Conservation (phyloP, 2,329 filamentous ascomycete species). For the Coniosporium tulheliwenetii region DNA sequence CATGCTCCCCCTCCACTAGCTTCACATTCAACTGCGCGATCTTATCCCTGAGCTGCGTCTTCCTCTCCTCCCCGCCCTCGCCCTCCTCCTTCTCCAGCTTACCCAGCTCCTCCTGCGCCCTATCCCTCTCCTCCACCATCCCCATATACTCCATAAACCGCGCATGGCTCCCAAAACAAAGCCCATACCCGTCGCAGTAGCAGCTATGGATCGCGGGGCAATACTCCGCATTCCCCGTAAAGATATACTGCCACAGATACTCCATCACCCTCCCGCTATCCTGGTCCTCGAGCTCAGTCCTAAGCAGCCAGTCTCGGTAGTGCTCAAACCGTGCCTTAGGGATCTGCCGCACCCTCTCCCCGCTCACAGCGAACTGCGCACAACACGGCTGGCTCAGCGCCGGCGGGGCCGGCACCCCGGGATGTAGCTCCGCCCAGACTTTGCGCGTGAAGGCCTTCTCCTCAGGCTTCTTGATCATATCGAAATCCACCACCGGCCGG, state of each 20-base stretch:
- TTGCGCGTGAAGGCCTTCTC: slow-evolving; percentile 10
- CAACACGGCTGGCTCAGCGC: slow-evolving; percentile 36
- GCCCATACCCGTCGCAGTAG: slow-evolving; percentile 51
- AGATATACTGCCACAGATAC: slow-evolving; percentile 40
- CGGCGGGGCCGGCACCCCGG: slow-evolving; percentile 21
- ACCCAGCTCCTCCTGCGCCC: slow-evolving; percentile 1
- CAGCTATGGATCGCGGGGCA: slow-evolving; percentile 47
- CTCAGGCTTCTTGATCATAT: slow-evolving; percentile 32
- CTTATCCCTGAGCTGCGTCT: slow-evolving; percentile 33
- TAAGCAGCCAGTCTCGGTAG: slow-evolving; percentile 32
- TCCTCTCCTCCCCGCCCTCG: slow-evolving; percentile 39
- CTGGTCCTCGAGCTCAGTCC: slow-evolving; percentile 30
- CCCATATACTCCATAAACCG: not conserved
- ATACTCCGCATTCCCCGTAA: slow-evolving; percentile 26
- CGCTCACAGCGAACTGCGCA: slow-evolving; percentile 38
- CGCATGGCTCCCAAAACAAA: slow-evolving; percentile 25
- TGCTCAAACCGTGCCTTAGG: slow-evolving; percentile 32
- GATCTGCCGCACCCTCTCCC: slow-evolving; percentile 28
- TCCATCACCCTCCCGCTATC: slow-evolving; percentile 39
- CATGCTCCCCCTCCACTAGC: not conserved
- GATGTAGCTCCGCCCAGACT: slow-evolving; percentile 20
- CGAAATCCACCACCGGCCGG: slow-evolving; percentile 23
- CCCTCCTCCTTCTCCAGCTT: slow-evolving; percentile 23
- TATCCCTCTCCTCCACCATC: not conserved
- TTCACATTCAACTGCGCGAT: not conserved